Evolutionary conservation across 2,329 filamentous ascomycete genomes (phyloP).

Genomic region (Paecilomyces sp.): DNA sequence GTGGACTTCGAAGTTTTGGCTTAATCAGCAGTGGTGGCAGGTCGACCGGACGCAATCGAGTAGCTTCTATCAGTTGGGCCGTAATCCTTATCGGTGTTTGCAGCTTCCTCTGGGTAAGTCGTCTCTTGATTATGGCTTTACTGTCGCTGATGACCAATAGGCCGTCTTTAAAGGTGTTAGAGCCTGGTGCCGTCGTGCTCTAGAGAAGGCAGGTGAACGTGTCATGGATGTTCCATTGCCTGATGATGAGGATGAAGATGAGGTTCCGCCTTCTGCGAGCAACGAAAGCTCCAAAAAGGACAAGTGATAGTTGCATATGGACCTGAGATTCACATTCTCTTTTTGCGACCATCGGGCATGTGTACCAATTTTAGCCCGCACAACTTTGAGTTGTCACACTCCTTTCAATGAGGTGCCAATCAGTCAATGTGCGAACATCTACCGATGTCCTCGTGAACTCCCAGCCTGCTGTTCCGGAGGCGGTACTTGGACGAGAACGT

Average conservation of each 20-base stretch:
- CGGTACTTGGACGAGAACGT: conserved; percentile 18
- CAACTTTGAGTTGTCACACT: conserved; percentile 96
- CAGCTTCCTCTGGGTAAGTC: conserved; percentile 68
- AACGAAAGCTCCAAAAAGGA: conserved; percentile 18
- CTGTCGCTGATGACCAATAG: conserved; percentile 36
- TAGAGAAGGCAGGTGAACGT: conserved; percentile 69
- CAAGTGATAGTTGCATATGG: conserved; percentile 11
- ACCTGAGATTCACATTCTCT: not conserved
- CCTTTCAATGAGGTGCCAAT: conserved; percentile 80
- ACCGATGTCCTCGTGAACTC: conserved; percentile 31
- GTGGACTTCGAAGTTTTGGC: conserved; percentile 61
- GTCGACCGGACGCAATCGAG: conserved; percentile 65
- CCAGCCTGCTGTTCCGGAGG: conserved; percentile 18
- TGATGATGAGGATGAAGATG: conserved; percentile 53
- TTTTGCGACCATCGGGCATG: not conserved
- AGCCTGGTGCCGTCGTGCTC: conserved; percentile 61
- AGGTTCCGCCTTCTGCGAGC: conserved; percentile 28
- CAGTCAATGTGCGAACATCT: conserved; percentile 92
- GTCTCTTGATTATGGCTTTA: not conserved
- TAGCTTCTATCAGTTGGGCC: conserved; percentile 71
- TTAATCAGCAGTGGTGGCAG: conserved; percentile 46
- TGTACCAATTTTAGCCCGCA: conserved; percentile 47
- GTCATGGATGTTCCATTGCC: conserved; percentile 65
- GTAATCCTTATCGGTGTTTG: conserved; percentile 72
- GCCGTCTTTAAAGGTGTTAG: conserved; percentile 76